These are phyloP conservation scores for Metarhizium guizhouense DNA, from an alignment of 2,329 filamentous ascomycete genomes.

Conservation along the genomic window DNA sequence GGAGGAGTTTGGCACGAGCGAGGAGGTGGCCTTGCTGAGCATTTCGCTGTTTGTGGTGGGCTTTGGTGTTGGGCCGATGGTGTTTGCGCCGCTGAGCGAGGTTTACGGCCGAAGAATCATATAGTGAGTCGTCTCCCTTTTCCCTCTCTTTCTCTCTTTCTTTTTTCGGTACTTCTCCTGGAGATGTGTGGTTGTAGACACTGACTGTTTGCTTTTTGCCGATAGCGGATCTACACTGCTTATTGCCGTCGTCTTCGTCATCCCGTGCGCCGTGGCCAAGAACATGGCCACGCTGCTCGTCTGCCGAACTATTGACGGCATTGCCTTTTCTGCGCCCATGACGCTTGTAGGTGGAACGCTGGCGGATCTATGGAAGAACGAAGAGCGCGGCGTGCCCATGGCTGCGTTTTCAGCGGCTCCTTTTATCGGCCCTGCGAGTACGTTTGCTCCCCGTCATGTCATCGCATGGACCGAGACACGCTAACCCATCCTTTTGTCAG, in stretches of 20 bases:
- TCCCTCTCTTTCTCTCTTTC: no score
- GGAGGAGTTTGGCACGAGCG: conserved; percentile 56
- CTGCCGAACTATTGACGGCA: conserved; percentile 66
- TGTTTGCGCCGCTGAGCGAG: conserved; percentile 71
- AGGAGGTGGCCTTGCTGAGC: conserved; percentile 63
- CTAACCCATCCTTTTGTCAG: conserved; percentile 13
- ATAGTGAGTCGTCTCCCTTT: conserved; percentile 35
- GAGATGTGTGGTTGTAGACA: no score
- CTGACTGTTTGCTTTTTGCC: no score
- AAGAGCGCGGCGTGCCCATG: conserved; percentile 81
- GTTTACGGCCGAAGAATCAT: conserved; percentile 63
- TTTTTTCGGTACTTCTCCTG: not conserved
- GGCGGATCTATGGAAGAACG: conserved; percentile 75
- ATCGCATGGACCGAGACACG: not conserved
- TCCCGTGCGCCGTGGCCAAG: conserved; percentile 67
- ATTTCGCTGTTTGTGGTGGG: conserved; percentile 74
- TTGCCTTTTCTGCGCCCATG: conserved; percentile 60
- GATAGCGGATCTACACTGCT: conserved; percentile 49
- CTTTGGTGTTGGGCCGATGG: conserved; percentile 73
- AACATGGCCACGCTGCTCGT: conserved; percentile 72
- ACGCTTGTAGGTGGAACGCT: conserved; percentile 76
- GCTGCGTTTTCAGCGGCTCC: conserved; percentile 76
- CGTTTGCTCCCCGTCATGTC: not conserved
- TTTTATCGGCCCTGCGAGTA: conserved; percentile 63
- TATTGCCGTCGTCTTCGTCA: conserved; percentile 67